Evolutionary conservation across 192 early-diverging fungal species (phyloP).

Genomic region (Gigaspora rosea): DNA sequence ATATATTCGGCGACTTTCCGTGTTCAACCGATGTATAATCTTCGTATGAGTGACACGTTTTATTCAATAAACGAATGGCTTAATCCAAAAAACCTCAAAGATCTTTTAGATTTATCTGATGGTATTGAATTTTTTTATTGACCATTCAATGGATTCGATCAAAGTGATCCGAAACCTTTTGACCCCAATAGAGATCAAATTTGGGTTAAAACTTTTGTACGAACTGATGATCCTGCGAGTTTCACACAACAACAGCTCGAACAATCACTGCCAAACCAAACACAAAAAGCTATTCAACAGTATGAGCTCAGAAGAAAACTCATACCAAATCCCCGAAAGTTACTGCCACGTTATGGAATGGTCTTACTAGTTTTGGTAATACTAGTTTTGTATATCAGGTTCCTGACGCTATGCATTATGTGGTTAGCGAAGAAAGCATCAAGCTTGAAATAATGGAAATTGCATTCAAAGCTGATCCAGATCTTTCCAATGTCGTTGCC

Average conservation of each 20-base stretch:
- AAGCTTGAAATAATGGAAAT: slow-evolving; percentile 28
- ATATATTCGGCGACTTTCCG: slow-evolving; percentile 40
- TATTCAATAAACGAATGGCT: slow-evolving; percentile 21
- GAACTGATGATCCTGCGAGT: no score
- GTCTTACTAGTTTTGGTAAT: no score
- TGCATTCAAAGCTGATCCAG: slow-evolving; percentile 34
- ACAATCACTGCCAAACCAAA: no score
- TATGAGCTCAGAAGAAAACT: slow-evolving; percentile 13
- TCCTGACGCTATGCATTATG: slow-evolving; percentile 37
- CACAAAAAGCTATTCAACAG: no score
- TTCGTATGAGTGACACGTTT: slow-evolving; percentile 39
- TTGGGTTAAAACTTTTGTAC: slow-evolving; percentile 39
- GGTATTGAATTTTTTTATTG: slow-evolving; percentile 41
- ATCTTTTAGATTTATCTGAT: slow-evolving; percentile 30
- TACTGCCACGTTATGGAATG: background rate
- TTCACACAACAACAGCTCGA: no score
- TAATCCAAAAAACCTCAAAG: slow-evolving; percentile 13
- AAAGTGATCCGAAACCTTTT: slow-evolving; percentile 10
- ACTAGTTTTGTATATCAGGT: background rate
- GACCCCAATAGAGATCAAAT: slow-evolving; percentile 32
- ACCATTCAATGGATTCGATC: slow-evolving; percentile 7
- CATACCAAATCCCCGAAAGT: slow-evolving; percentile 34
- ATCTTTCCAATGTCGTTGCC: slow-evolving; percentile 35
- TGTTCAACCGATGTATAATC: slow-evolving; percentile 42
- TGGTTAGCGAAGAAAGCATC: slow-evolving; percentile 29